Evolutionary conservation across 164 flowering plant genomes (phyloP), one percentile per base, ranked within the genome.

Genomic region (Vitis riparia): DNA sequence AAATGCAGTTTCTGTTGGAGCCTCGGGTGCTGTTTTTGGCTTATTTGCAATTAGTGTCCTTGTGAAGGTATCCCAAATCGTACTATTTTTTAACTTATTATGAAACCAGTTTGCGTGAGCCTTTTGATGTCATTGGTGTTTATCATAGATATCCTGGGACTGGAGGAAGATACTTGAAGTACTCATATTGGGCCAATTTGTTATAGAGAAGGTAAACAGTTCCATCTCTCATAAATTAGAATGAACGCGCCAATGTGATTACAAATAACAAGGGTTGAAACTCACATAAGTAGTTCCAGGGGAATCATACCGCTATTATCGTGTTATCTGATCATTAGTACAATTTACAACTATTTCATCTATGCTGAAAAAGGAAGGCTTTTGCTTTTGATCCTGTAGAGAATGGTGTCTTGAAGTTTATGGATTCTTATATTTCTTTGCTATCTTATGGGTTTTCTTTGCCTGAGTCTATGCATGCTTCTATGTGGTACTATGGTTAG

Each of bases 121-220:
- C 57, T 49, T 19, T 48, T 9, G 8, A 64, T n/a, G 12, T 49
- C n/a, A 55, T 5, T 56, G 48, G 63, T 59, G 53, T 55, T 62
- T 68, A 49, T 65, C 80, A 73, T 75, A 95, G 99, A 87, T 95
- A 83, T 82, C 94, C 0, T 92, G 95, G 96, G 97, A 92, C 81
- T 95, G 97, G 99, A 88, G 99, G 81, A 95, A 95, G 85, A 95
- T 95, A 61, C 98, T 95, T 69, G 99, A 95, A 81, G 99, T 92
- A 50, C 97, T 95, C 71, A 90, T 95, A 74, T 74, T 95, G 75
- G 99, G 97, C 37, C 99, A 95, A 69, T 92, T 95, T 78, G 99
- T 95, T 62, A 80, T 92, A 47, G 90, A 93, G 68, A 92, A 76
- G 97, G 99, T 94, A 68, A 63, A 73, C 2, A 11, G 11, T 69